Percentiles rank a stretch among this genome's conserved stretches.
phyloP scores from a whole-genome alignment of 805 yeast genomes.

The Nakazawaea populi region DNA sequence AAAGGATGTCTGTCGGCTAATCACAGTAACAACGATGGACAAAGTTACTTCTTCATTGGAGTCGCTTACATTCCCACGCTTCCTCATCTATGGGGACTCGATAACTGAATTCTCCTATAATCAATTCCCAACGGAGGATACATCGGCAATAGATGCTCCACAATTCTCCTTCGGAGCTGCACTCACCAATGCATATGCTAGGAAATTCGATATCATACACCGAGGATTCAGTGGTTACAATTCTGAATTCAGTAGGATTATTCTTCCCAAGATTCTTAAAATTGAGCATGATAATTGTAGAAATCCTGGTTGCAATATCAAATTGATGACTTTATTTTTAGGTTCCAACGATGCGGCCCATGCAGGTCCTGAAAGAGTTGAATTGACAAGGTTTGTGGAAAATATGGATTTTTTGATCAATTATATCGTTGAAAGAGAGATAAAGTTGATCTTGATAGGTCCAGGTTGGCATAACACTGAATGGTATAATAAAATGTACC shows the following conservation, averaged over 20 bases:
- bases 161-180: conserved; percentile 18
- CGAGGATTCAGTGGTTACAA: conserved; percentile 80
- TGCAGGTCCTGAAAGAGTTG: conserved; percentile 39
- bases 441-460: conserved; percentile 53
- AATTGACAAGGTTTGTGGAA: conserved; percentile 34
- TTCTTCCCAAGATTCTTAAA: conserved; percentile 46
- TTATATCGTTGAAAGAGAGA: conserved; percentile 31
- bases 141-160: not conserved
- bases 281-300: conserved; percentile 38
- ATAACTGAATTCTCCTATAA: conserved; percentile 26
- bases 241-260: conserved; percentile 48
- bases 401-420: conserved; percentile 43
- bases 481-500: conserved; percentile 29
- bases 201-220: conserved; percentile 62
- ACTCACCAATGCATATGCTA: conserved; percentile 32
- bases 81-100: conserved; percentile 31
- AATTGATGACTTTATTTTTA: conserved; percentile 52
- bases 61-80: conserved; percentile 2
- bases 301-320: conserved; percentile 25
- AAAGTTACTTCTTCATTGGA: not conserved
- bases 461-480: conserved; percentile 53
- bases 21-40: no score
- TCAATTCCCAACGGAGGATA: conserved; percentile 13
- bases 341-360: conserved; percentile 75
- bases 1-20: not conserved